Percentiles rank a stretch among this genome's conserved stretches.
These are phyloP conservation scores for Chytriomyces confervae DNA, from an alignment of 192 early-diverging fungal species.

Conservation along the genomic window DNA sequence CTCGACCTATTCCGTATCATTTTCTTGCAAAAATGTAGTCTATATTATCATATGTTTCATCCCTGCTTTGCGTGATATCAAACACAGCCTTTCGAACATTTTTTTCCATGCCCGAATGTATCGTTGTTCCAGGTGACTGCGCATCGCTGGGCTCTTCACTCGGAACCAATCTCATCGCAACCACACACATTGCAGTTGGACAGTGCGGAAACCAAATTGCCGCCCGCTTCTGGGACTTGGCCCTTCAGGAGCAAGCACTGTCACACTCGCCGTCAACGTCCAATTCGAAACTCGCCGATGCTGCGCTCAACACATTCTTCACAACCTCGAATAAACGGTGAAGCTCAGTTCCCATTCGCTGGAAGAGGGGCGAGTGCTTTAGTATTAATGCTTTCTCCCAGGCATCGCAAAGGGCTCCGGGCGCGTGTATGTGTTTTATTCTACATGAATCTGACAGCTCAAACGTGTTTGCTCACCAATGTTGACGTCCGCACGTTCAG, in stretches of 20 bases:
- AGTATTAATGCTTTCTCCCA: neutral
- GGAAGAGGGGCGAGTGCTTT: neutral
- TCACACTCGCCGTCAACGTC: neutral
- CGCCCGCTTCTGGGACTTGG: constrained; percentile 63
- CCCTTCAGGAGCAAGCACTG: constrained; percentile 56
- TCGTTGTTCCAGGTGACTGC: constrained; percentile 46
- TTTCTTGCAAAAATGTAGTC: too few species aligned
- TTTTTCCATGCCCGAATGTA: constrained; percentile 44
- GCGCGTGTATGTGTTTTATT: constrained; percentile 41
- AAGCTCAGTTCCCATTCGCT: neutral
- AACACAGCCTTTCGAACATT: neutral
- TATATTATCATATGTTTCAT: too few species aligned
- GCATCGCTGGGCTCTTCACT: neutral
- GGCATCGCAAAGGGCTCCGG: constrained; percentile 15
- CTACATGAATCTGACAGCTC: constrained; percentile 46
- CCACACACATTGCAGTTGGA: constrained; percentile 43
- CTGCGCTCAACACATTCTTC: constrained; percentile 61
- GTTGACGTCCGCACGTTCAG: constrained; percentile 5
- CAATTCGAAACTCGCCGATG: constrained; percentile 31
- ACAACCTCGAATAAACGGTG: neutral
- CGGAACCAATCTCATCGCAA: neutral
- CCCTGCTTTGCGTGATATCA: too few species aligned
- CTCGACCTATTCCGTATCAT: too few species aligned
- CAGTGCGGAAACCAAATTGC: constrained; percentile 69
- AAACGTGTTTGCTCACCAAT: neutral